Conservation (phyloP, 331 rosid species). For the Pyrus hybrid region DNA sequence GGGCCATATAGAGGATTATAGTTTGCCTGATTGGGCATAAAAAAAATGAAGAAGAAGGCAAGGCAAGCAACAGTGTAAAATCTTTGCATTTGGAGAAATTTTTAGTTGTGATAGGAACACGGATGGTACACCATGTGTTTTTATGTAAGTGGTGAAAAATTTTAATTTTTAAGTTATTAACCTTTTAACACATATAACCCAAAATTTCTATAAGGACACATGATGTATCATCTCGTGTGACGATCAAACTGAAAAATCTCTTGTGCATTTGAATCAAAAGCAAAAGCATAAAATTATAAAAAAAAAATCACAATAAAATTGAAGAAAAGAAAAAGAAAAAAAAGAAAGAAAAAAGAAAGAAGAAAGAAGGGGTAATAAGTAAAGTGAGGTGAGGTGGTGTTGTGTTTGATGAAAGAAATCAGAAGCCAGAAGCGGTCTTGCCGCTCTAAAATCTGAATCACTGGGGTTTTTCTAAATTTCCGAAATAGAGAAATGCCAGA, state of each 20-base stretch:
- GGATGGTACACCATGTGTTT: too few species aligned
- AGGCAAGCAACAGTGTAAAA: neutral
- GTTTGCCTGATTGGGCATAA: neutral
- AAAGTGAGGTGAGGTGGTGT: neutral
- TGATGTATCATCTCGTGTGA: too few species aligned
- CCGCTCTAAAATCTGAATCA: conserved; percentile 15
- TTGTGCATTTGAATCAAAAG: neutral
- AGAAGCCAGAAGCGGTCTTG: conserved; percentile 18
- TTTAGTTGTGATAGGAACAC: too few species aligned
- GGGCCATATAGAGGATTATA: too few species aligned
- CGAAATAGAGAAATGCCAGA: conserved; percentile 40
- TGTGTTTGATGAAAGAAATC: neutral
- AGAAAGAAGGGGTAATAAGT: neutral
- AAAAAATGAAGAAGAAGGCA: neutral
- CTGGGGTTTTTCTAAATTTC: conserved; percentile 26
- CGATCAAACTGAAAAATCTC: too few species aligned
- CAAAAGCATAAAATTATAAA: neutral
- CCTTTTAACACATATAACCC: too few species aligned
- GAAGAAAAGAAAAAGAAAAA: neutral
- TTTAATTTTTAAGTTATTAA: too few species aligned
- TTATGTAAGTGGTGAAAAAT: too few species aligned
- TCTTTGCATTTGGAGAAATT: neutral
- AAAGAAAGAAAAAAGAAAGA: too few species aligned
- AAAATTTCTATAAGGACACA: too few species aligned
- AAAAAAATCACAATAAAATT: neutral